Evolutionary conservation across 768 basidiomycete genomes (phyloP).

Genomic region (Kwoniella bestiolae): DNA sequence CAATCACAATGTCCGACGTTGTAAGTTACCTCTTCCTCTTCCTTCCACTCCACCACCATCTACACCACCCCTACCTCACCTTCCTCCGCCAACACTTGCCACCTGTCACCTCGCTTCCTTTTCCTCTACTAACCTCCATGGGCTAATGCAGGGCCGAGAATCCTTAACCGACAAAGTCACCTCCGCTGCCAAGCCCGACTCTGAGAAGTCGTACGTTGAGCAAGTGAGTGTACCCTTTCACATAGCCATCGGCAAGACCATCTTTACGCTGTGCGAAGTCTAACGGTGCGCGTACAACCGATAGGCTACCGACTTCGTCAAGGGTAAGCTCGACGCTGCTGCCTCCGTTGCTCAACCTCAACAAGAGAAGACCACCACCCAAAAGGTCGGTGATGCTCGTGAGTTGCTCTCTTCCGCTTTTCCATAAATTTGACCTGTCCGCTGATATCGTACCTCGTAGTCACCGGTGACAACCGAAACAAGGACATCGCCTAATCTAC

Average conservation of each 20-base stretch:
- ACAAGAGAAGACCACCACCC: conserved; percentile 52
- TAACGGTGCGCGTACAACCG: too few species aligned
- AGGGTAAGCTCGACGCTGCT: conserved; percentile 44
- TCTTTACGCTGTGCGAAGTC: background rate
- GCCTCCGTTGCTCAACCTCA: conserved; percentile 51
- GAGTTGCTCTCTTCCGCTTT: conserved; percentile 10
- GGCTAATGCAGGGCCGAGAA: conserved; percentile 32
- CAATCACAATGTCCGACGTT: conserved; percentile 44
- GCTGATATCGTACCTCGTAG: conserved; percentile 5
- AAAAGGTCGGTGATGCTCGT: conserved; percentile 49
- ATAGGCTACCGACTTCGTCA: conserved; percentile 35
- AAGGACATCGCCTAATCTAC: conserved; percentile 32
- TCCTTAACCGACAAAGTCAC: conserved; percentile 46
- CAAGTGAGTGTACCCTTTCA: conserved; percentile 25
- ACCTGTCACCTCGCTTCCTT: background rate
- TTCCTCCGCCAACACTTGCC: background rate
- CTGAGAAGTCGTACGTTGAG: conserved; percentile 47
- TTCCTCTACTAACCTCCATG: background rate
- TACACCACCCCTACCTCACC: background rate
- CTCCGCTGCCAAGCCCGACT: conserved; percentile 49
- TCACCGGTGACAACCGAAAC: conserved; percentile 50
- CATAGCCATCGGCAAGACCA: conserved; percentile 8
- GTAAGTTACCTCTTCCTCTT: conserved; percentile 26
- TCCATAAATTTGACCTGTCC: background rate
- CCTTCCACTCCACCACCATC: background rate